phyloP scores from a whole-genome alignment of 257 asterid species.

The Plectranthus barbatus region DNA sequence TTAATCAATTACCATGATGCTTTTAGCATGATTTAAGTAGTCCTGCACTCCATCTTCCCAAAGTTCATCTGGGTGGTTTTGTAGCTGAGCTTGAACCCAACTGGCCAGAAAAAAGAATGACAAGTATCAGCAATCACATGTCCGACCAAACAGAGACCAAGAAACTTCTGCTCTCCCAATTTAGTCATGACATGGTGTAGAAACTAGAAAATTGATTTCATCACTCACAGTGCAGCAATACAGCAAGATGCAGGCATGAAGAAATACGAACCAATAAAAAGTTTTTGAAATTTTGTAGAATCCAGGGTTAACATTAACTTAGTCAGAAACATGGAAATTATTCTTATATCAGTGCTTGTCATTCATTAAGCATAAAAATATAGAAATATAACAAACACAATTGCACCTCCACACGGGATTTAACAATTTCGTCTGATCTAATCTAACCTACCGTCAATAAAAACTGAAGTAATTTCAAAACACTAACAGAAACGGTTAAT shows the following conservation, averaged over 20 bases:
- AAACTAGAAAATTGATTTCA: not conserved
- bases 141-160: not conserved
- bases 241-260: not conserved
- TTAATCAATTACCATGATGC: slow-evolving; percentile 55
- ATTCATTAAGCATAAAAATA: not conserved
- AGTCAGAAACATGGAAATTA: not conserved
- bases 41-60: slow-evolving; percentile 97
- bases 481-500: not conserved
- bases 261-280: not conserved
- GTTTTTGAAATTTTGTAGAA: not conserved
- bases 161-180: not conserved
- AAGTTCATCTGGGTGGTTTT: slow-evolving; percentile 92
- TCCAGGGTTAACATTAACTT: not conserved
- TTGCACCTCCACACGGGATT: slow-evolving; percentile 1
- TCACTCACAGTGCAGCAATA: not conserved
- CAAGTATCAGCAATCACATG: slow-evolving; percentile 9
- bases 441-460: not conserved
- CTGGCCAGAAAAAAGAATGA: slow-evolving; percentile 35
- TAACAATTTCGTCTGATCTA: not conserved
- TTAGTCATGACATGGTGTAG: not conserved
- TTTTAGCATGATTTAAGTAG: slow-evolving; percentile 71
- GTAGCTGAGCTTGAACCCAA: slow-evolving; percentile 81
- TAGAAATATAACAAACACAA: not conserved
- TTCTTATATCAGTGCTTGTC: not conserved
- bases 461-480: not conserved